Evolutionary conservation across 2,329 filamentous ascomycete genomes (phyloP).

Genomic region (Colletotrichum gloeosporioides): DNA sequence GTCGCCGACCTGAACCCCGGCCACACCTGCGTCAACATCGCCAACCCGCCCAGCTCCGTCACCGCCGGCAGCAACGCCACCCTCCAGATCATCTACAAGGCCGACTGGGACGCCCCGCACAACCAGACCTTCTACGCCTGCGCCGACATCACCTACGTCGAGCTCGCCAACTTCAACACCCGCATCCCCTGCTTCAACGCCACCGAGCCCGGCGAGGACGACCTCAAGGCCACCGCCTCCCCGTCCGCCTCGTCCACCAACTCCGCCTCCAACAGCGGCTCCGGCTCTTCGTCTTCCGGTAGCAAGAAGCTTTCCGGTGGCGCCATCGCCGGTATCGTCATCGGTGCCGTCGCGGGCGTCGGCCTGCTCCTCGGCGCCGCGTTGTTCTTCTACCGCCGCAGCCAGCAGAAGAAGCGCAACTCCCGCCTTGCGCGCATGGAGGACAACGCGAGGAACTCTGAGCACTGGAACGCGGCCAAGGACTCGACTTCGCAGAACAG

Average conservation of each 20-base stretch:
- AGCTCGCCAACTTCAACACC: slow-evolving; percentile 27
- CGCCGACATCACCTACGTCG: slow-evolving; percentile 43
- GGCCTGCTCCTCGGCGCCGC: slow-evolving; percentile 1
- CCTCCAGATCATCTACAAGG: slow-evolving; percentile 44
- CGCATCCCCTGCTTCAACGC: slow-evolving; percentile 40
- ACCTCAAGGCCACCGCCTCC: slow-evolving; percentile 22
- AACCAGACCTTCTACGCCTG: slow-evolving; percentile 45
- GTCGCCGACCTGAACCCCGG: slow-evolving; percentile 39
- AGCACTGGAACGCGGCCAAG: slow-evolving; percentile 6
- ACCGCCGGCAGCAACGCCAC: slow-evolving; percentile 42
- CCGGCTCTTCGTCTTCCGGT: not conserved
- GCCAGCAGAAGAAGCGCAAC: slow-evolving; percentile 20
- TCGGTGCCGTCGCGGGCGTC: slow-evolving; percentile 9
- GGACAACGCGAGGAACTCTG: slow-evolving; percentile 8
- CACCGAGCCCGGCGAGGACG: slow-evolving; percentile 29
- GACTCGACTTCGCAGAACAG: slow-evolving; percentile 16
- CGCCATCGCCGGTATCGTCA: slow-evolving; percentile 20
- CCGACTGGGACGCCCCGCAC: slow-evolving; percentile 36
- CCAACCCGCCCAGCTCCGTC: slow-evolving; percentile 29
- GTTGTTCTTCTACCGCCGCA: slow-evolving; percentile 14
- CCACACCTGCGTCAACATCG: slow-evolving; percentile 42
- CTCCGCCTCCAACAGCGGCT: not conserved
- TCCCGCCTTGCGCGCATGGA: slow-evolving; percentile 15
- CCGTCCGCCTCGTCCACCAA: slow-evolving; percentile 19
- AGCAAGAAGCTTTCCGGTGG: slow-evolving; percentile 1